Percentiles rank a stretch among this genome's conserved stretches.
Evolutionary conservation across 1,284 basidiomycete species (phyloP).

Genomic region (Apiotrichum veenhuisii): DNA sequence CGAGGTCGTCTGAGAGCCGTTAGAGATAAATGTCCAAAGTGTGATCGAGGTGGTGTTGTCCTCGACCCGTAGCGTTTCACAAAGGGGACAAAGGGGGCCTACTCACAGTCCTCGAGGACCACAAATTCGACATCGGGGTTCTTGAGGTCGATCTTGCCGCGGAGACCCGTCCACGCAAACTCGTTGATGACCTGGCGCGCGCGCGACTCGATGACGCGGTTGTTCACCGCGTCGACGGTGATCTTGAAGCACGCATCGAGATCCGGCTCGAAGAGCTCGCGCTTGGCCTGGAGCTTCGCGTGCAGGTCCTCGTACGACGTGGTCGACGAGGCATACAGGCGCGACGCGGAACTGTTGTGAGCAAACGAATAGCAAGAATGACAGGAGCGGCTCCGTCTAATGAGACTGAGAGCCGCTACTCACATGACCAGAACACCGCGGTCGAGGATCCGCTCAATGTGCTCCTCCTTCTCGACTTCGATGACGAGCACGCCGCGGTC

Average conservation of each 20-base stretch:
- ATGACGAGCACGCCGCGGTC: conserved; percentile 64
- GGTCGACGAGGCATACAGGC: conserved; percentile 67
- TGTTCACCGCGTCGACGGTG: conserved; percentile 68
- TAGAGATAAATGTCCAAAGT: no score
- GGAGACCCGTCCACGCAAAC: conserved; percentile 70
- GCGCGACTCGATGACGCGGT: conserved; percentile 13
- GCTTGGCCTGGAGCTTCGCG: conserved; percentile 54
- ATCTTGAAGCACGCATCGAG: conserved; percentile 75
- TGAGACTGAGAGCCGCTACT: conserved; percentile 23
- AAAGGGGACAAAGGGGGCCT: no score
- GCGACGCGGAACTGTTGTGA: conserved; percentile 63
- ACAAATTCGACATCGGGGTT: conserved; percentile 72
- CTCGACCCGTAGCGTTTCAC: no score
- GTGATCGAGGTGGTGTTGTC: no score
- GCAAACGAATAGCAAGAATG: no score
- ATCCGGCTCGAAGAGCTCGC: conserved; percentile 60
- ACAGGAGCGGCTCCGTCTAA: neutral
- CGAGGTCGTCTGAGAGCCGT: conserved; percentile 29
- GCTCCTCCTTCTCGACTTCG: conserved; percentile 64
- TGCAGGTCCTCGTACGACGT: conserved; percentile 65
- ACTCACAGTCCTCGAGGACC: conserved; percentile 83
- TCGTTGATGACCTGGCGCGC: conserved; percentile 62
- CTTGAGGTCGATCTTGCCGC: conserved; percentile 79
- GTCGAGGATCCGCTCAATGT: conserved; percentile 67
- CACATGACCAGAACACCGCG: conserved; percentile 82